A percentile compares a stretch with the other conserved stretches of the same genome.
Evolutionary conservation across 176 grass and related monocot species (phyloP).

Genomic region (Oryza nivara): DNA sequence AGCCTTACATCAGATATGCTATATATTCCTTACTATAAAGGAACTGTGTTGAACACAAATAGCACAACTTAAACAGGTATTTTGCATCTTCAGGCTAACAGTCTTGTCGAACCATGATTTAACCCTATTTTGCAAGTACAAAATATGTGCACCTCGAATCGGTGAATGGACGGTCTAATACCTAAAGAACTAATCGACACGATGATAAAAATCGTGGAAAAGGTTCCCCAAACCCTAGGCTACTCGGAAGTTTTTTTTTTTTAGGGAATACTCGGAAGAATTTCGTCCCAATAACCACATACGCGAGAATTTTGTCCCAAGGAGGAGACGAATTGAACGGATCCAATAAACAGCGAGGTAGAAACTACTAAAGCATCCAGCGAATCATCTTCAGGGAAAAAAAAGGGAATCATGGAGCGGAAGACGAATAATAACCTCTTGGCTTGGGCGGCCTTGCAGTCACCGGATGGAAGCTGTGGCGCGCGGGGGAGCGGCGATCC

Average conservation of each 20-base stretch:
- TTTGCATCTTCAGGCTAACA: not conserved
- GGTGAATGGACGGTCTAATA: not conserved
- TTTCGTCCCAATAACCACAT: not conserved
- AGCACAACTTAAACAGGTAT: not conserved
- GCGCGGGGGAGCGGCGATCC: not conserved
- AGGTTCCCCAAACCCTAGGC: constrained; percentile 13
- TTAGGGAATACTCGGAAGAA: not conserved
- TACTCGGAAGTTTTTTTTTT: too few species aligned
- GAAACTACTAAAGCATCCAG: not conserved
- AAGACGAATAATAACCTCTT: not conserved
- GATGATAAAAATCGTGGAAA: not conserved
- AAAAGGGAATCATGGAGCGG: not conserved
- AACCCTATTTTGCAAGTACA: not conserved
- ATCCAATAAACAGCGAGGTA: not conserved
- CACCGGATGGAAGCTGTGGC: not conserved
- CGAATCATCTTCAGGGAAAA: not conserved
- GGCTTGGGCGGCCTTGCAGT: not conserved
- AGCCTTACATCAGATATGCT: not conserved
- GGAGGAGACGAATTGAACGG: not conserved
- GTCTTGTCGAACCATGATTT: not conserved
- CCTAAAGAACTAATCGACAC: not conserved
- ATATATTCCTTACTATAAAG: not conserved
- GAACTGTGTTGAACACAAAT: not conserved
- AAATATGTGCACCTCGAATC: not conserved
- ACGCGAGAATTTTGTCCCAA: not conserved